These are phyloP conservation scores for Parasarocladium wereldwijsianum DNA, from an alignment of 2,329 filamentous ascomycete genomes.

Conservation along the genomic window DNA sequence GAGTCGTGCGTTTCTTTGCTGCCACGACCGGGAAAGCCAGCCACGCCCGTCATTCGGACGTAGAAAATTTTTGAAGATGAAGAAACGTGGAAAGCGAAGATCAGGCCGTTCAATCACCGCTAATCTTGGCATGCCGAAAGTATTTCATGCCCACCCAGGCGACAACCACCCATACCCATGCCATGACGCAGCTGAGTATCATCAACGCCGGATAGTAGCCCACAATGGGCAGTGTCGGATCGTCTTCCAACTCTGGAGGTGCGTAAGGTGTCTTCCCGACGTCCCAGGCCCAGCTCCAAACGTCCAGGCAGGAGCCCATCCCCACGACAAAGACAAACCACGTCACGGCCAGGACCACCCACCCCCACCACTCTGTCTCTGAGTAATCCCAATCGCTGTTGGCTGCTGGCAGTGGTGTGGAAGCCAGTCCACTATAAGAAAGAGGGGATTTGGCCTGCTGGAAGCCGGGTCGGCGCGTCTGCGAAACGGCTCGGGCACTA, in stretches of 20 bases:
- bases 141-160: slow-evolving; percentile 99
- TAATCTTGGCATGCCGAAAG: slow-evolving; percentile 91
- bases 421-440: slow-evolving; percentile 37
- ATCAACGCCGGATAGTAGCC: slow-evolving; percentile 94
- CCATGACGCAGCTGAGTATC: slow-evolving; percentile 88
- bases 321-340: slow-evolving; percentile 95
- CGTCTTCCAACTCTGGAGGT: slow-evolving; percentile 87
- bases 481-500: slow-evolving; percentile 21
- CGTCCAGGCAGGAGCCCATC: slow-evolving; percentile 86
- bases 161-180: slow-evolving; percentile 95
- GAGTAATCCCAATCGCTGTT: slow-evolving; percentile 70
- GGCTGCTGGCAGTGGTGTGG: slow-evolving; percentile 28
- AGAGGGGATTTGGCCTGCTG: slow-evolving; percentile 45
- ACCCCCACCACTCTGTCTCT: slow-evolving; percentile 97
- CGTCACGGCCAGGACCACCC: slow-evolving; percentile 78
- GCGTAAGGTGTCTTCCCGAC: slow-evolving; percentile 92
- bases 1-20: too few relatives aligned
- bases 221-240: slow-evolving; percentile 84
- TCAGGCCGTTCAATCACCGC: slow-evolving; percentile 35
- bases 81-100: slow-evolving; percentile 7
- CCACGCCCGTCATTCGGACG: too few relatives aligned
- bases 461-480: slow-evolving; percentile 30
- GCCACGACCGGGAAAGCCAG: too few relatives aligned
- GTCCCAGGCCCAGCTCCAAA: slow-evolving; percentile 99
- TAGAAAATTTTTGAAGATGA: too few relatives aligned